Evolutionary conservation across 148 eudicot genomes (phyloP).

Genomic region (Cornus florida): DNA sequence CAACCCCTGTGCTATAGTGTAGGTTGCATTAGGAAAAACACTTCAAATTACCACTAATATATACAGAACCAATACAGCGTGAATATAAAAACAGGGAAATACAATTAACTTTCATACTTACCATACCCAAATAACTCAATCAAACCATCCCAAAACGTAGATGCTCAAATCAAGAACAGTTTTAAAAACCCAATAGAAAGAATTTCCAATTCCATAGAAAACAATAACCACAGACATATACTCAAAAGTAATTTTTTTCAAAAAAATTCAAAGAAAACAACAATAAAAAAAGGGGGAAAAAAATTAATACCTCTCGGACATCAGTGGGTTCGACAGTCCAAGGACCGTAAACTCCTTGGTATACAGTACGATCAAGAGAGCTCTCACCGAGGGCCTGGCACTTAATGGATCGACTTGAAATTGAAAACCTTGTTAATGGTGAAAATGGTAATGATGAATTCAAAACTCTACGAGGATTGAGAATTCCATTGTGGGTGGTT

Average conservation of each 20-base stretch:
- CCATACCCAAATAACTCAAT: too few relatives aligned
- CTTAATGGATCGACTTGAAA: slow-evolving; percentile 6
- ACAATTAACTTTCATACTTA: too few relatives aligned
- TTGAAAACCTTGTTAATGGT: neutral
- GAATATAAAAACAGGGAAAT: too few relatives aligned
- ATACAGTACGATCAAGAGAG: slow-evolving; percentile 13
- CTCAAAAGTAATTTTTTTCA: neutral
- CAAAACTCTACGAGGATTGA: neutral
- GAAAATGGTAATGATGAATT: neutral
- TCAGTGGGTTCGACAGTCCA: slow-evolving; percentile 77
- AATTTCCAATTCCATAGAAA: neutral
- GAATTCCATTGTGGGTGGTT: neutral
- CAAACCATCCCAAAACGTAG: too few relatives aligned
- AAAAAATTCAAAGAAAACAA: neutral
- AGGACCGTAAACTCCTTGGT: slow-evolving; percentile 80
- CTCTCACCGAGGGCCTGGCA: slow-evolving; percentile 24
- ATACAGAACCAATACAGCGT: too few relatives aligned
- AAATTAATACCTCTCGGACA: slow-evolving; percentile 62
- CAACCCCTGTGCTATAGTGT: too few relatives aligned
- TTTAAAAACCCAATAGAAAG: neutral
- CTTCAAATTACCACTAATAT: too few relatives aligned
- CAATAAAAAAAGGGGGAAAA: neutral
- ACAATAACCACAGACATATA: neutral
- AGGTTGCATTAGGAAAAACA: too few relatives aligned
- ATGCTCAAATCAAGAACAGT: neutral